Base-by-base conservation (phyloP, 768 basidiomycete species). In the Tubosaeta sp. region DNA sequence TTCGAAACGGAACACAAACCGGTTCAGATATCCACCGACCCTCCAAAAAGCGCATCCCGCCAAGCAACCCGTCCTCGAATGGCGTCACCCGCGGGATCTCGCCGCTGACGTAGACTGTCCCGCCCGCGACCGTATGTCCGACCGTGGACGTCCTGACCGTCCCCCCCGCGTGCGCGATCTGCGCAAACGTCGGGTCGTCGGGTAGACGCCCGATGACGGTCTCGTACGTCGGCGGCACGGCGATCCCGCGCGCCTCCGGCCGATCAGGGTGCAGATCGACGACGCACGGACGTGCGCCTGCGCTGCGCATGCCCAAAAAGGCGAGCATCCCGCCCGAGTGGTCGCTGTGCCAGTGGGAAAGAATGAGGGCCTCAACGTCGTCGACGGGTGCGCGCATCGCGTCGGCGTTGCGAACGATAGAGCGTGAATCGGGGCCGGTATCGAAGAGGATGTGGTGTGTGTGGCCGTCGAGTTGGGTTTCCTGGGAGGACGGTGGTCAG, bases 281-380 rank as follows among this genome's bases (percentile, higher is more conserved):
- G 52, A 76, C 57, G 56, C 83, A 80, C 5, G 29, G 29, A 9
- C 29, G 29, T 9, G 66, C 63, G 29, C 52, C 45, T 1, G 59
- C 55, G 9, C 61, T 55, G 47, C 83, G 76, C 52, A 78, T 65
- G 34, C 74, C 67, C 2, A 88, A 73, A 58, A 88, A 83, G 5
- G 86, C 76, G 34, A 86, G 74, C 50, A 92, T 74, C 10, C 90
- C 86, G 14, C 88, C 84, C 2, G 85, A 83, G 64, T 86, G 85
- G 61, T 88, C 86, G 51, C 78, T 74, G 61, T 88, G 88, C 91
- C 90, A 92, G 63, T 88, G 81, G 26, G 86, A 90, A n/a, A 82
- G 77, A 33, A 90, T 72, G 38, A 91, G 72, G 27, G 82, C 77
- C 34, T 81, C 78, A 58, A 94, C 74, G 35, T 73, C 66, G 32